These are phyloP conservation scores for Jimgerdemannia flammicorona DNA, from an alignment of 192 early-diverging fungal genomes.

Conservation along the genomic window DNA sequence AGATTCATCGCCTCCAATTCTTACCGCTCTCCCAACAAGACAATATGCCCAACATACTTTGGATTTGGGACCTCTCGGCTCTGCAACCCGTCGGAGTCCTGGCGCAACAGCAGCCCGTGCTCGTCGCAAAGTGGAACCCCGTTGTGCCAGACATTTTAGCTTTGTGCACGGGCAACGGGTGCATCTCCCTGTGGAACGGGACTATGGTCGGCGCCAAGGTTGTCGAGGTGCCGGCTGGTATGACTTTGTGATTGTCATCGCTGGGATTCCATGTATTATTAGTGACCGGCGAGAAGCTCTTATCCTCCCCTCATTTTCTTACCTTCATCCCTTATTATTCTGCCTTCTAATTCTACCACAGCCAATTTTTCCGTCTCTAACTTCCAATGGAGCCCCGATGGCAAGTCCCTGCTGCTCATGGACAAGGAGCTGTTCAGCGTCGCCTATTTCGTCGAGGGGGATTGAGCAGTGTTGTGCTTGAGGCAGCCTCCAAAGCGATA, in stretches of 20 bases:
- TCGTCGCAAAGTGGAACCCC: slow-evolving; percentile 66
- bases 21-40: slow-evolving; percentile 35
- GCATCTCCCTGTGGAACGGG: slow-evolving; percentile 60
- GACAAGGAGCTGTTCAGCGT: slow-evolving; percentile 76
- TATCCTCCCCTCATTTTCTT: neutral
- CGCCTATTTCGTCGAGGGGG: slow-evolving; percentile 23
- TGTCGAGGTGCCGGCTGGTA: slow-evolving; percentile 45
- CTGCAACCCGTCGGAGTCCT: slow-evolving; percentile 50
- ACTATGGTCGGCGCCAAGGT: slow-evolving; percentile 26
- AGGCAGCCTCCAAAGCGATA: too few relatives aligned
- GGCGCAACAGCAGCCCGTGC: slow-evolving; percentile 55
- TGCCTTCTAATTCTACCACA: neutral
- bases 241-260: neutral
- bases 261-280: too few relatives aligned
- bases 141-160: slow-evolving; percentile 45
- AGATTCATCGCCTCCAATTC: neutral
- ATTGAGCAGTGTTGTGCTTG: neutral
- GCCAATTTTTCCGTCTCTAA: slow-evolving; percentile 59
- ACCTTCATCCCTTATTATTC: neutral
- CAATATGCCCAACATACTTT: slow-evolving; percentile 68
- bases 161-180: slow-evolving; percentile 53
- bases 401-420: slow-evolving; percentile 61
- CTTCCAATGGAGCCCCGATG: slow-evolving; percentile 69
- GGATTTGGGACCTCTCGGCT: slow-evolving; percentile 67
- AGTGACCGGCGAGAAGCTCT: neutral